Evolutionary conservation across 1,139 yeast species (phyloP), one percentile per base, ranked within the genome.

Genomic region (Saccharomyces hybrid): DNA sequence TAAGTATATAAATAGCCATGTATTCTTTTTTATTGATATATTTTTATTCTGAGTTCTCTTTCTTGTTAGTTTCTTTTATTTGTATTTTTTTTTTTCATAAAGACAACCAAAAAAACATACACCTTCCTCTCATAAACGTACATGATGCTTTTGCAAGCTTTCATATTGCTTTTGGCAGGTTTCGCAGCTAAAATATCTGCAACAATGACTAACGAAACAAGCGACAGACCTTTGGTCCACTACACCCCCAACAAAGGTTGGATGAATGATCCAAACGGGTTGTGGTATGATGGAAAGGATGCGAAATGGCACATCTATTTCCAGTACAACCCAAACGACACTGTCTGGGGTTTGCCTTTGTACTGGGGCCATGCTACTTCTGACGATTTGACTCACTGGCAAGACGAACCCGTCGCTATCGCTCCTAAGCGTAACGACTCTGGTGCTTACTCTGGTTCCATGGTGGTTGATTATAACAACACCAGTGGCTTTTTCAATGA

Each of bases 381-480:
- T 5, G 58, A 61, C 5, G 74, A 73, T 59, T 61, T 73, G 55
- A 54, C 64, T 3, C 58, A 59, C 46, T 74, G 77, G 77, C 56
- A 63, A 9, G 62, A 69, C 42, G 63, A 66, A 51, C 70, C 64
- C 7, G 54, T 62, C 28, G 75, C 76, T 5, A 55, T 72, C 32
- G 56, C 56, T 4, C 68, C 73, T n/a, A 61, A 58, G 3, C 50
- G 58, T 9, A 62, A 62, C 31, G 62, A 60, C 16, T 65, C 67
- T 3, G 72, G 72, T 7, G 70, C 70, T 11, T 74, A 62, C 58
- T 68, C 75, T 7, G 77, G 77, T 1, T 61, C 69, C 27, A 64
- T 70, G 34, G 76, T 74, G 5, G 59, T 72, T 32, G 77, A 73
- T 54, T 54, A 52, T 47, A 61, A 71, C 57, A 73, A 73, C 57